Base-by-base conservation (phyloP, 768 basidiomycete species). In the Cantharellus anzutake region DNA sequence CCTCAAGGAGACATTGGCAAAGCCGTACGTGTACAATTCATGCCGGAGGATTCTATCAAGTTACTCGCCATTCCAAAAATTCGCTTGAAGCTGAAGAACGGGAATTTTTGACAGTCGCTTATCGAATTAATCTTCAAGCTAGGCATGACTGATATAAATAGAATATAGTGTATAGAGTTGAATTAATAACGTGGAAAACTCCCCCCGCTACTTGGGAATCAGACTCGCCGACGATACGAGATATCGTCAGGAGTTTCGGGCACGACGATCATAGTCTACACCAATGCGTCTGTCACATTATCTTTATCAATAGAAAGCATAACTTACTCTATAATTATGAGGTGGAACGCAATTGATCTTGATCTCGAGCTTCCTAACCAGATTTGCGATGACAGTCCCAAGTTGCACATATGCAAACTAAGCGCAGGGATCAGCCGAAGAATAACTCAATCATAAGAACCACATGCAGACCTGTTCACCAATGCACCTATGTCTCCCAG, bases 381-480 rank as follows among this genome's bases (percentile, higher is more conserved):
- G 68, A 7, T 84, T 86, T 3, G 82, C 70, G 64, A 98, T 74
- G 69, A 98, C 77, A 3, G 83, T 82, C 42, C 90, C 86, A 5
- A 98, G 73, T 72, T 99, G 96, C 63, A 97, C 73, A 71, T 96
- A 93, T 35, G 96, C 96, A 67, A 98, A 98, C 82, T 91, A 66
- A 5, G 14, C n/a, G 37, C 57, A 41, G 14, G 50, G 57, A 57
- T 20, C 59, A 52, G 56, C 4, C 20, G 41, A 38, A 51, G 57
- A 65, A 37, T 51, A 48, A 48, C 44, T 11, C 44, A 48, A 48
- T 55, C 11, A 51, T 41, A 48, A 51, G 34, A 51, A 59, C 11
- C 14, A 4, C 34, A 65, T 29, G 20, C 65, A 3, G 52, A 82
- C 83, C 73, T 83, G 85, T 72, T 93, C 91, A 63, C 91, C 89